Percentiles rank a stretch among this genome's conserved stretches.
Evolutionary conservation across 192 early-diverging fungal species (phyloP).

Genomic region (Glomus cerebriforme): DNA sequence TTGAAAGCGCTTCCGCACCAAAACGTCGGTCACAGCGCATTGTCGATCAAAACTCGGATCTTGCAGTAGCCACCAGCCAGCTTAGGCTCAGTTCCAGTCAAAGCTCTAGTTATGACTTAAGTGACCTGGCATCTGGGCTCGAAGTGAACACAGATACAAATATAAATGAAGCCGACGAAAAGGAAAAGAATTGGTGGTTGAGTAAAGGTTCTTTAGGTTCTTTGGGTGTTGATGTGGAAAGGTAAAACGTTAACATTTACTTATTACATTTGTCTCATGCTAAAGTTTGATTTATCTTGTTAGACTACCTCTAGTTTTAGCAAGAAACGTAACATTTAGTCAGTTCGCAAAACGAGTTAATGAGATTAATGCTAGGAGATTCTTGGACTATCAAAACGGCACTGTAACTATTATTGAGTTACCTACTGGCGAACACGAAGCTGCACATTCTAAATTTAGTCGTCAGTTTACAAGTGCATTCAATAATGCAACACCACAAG

Average conservation of each 20-base stretch:
- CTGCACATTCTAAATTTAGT: background rate
- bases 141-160: background rate
- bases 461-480: background rate
- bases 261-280: too few relatives aligned
- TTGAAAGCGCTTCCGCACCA: too few relatives aligned
- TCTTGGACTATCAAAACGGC: background rate
- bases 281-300: too few relatives aligned
- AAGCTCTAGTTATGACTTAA: conserved; percentile 23
- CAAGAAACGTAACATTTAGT: background rate
- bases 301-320: too few relatives aligned
- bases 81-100: conserved; percentile 12
- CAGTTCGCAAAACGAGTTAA: conserved; percentile 11
- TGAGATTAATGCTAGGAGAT: background rate
- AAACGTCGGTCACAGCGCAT: too few relatives aligned
- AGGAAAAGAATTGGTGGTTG: conserved; percentile 7
- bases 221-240: background rate
- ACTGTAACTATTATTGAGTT: conserved; percentile 6
- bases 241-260: background rate
- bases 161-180: background rate
- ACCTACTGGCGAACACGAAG: background rate
- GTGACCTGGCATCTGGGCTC: background rate
- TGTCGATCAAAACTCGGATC: too few relatives aligned
- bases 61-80: background rate
- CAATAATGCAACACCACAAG: too few relatives aligned
- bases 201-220: conserved; percentile 10